These are phyloP conservation scores for Gaeumannomyces tritici DNA, from an alignment of 2,329 filamentous ascomycete species.

Conservation along the genomic window DNA sequence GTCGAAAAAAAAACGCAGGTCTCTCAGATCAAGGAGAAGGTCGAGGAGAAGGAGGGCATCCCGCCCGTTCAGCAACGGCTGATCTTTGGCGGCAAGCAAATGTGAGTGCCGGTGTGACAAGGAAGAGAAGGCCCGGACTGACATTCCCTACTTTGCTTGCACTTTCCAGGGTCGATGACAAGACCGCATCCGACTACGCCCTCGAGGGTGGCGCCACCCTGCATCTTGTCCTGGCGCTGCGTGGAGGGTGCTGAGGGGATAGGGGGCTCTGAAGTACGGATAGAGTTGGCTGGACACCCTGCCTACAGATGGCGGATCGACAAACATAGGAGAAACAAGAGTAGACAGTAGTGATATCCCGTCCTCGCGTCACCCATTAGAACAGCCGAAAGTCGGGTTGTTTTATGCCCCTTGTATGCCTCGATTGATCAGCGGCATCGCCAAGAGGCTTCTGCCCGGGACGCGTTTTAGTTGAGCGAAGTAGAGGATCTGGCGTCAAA, in stretches of 20 bases:
- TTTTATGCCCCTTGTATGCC: not conserved
- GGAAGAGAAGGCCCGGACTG: not conserved
- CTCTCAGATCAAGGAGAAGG: constrained; percentile 93
- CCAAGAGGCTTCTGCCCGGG: not conserved
- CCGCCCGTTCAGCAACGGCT: constrained; percentile 92
- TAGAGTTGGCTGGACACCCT: no score
- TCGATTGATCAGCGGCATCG: not conserved
- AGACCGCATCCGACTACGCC: constrained; percentile 81
- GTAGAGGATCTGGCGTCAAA: not conserved
- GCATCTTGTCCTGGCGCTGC: constrained; percentile 88
- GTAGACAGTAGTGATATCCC: not conserved
- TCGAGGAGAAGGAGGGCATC: constrained; percentile 98
- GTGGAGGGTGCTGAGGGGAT: constrained; percentile 44
- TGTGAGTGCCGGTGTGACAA: constrained; percentile 45
- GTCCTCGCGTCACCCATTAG: not conserved
- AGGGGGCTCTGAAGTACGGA: no score
- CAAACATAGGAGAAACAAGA: not conserved
- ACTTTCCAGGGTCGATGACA: constrained; percentile 76
- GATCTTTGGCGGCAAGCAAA: constrained; percentile 96
- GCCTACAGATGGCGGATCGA: not conserved
- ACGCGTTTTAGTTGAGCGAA: not conserved
- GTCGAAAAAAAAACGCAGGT: constrained; percentile 48
- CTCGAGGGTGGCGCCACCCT: constrained; percentile 89
- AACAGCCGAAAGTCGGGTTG: not conserved
- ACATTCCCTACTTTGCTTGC: not conserved